Percentiles rank a stretch among this genome's conserved stretches.
Evolutionary conservation across 2,329 filamentous ascomycete species (phyloP).

Genomic region (Cordyceps cateniannulata): DNA sequence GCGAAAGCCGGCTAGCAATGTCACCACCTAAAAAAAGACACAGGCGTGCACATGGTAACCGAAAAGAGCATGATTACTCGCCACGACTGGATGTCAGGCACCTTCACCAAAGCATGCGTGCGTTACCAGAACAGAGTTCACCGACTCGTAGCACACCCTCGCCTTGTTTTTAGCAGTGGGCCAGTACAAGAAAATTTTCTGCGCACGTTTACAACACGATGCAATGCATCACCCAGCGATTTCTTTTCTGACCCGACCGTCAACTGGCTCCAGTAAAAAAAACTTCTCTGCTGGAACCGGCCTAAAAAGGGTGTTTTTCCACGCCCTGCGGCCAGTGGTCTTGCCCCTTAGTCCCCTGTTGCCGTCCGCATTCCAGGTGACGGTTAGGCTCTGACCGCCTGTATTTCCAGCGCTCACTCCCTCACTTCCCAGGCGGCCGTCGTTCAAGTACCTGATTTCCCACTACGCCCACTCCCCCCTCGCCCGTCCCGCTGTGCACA

Average conservation of each 20-base stretch:
- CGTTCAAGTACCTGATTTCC: conserved; percentile 1
- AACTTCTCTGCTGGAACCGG: not conserved
- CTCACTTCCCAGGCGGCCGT: not conserved
- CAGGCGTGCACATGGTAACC: not conserved
- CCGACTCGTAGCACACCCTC: not conserved
- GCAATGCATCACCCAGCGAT: not conserved
- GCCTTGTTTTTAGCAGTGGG: not conserved
- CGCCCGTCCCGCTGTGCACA: not conserved
- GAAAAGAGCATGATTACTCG: not conserved
- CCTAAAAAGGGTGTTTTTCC: not conserved
- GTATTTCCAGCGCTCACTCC: not conserved
- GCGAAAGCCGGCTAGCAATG: conserved; percentile 6
- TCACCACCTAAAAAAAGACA: not conserved
- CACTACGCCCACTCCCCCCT: not conserved
- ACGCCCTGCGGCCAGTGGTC: not conserved
- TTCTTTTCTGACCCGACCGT: not conserved
- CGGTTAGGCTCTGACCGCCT: not conserved
- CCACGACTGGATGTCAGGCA: not conserved
- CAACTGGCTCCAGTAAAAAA: not conserved
- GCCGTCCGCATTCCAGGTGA: not conserved
- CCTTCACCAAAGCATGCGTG: not conserved
- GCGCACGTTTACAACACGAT: not conserved
- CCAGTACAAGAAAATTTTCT: not conserved
- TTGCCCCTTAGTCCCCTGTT: not conserved
- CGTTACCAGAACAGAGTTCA: not conserved